Percentiles rank a stretch among this genome's conserved stretches.
These are phyloP conservation scores for Ogataea corticis DNA, from an alignment of 805 yeast species.

Conservation along the genomic window DNA sequence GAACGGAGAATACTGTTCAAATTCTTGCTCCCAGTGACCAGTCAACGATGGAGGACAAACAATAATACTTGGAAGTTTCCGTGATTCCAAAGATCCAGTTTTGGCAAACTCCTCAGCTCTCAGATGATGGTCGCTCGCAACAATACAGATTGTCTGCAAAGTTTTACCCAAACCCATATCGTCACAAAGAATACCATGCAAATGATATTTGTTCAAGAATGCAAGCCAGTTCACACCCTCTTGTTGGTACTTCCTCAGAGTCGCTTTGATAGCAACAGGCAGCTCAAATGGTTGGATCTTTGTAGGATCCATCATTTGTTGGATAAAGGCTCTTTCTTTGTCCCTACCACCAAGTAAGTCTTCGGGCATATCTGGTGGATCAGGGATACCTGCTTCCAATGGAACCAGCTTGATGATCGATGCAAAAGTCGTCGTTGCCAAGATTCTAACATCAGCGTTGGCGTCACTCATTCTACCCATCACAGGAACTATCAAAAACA, in stretches of 20 bases:
- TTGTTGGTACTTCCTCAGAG: slow-evolving; percentile 91
- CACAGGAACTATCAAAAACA: slow-evolving; percentile 93
- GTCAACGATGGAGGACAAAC: slow-evolving; percentile 97
- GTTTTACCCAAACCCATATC: slow-evolving; percentile 99
- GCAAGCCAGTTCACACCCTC: slow-evolving; percentile 99
- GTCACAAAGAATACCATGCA: slow-evolving; percentile 97
- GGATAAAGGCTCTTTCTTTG: slow-evolving; percentile 88
- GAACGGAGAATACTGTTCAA: slow-evolving; percentile 86
- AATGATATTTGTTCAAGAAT: slow-evolving; percentile 87
- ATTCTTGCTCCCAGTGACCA: slow-evolving; percentile 98
- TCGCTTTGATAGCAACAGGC: slow-evolving; percentile 91
- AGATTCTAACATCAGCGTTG: slow-evolving; percentile 78
- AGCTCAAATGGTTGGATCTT: slow-evolving; percentile 84
- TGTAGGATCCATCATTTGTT: slow-evolving; percentile 96
- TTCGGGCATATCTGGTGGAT: slow-evolving; percentile 87
- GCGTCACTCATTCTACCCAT: slow-evolving; percentile 98
- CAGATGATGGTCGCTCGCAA: slow-evolving; percentile 91
- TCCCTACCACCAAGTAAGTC: slow-evolving; percentile 87
- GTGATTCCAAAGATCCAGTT: slow-evolving; percentile 62
- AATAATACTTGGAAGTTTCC: slow-evolving; percentile 80
- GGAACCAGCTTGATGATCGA: slow-evolving; percentile 94
- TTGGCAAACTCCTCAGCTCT: slow-evolving; percentile 68
- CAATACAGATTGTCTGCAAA: slow-evolving; percentile 93
- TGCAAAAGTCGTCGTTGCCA: slow-evolving; percentile 96
- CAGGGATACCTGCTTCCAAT: slow-evolving; percentile 94